A percentile compares a stretch with the other conserved stretches of the same genome.
Evolutionary conservation across 169 alveolate genomes (phyloP).

Genomic region (Cardiosporidium cionae): DNA sequence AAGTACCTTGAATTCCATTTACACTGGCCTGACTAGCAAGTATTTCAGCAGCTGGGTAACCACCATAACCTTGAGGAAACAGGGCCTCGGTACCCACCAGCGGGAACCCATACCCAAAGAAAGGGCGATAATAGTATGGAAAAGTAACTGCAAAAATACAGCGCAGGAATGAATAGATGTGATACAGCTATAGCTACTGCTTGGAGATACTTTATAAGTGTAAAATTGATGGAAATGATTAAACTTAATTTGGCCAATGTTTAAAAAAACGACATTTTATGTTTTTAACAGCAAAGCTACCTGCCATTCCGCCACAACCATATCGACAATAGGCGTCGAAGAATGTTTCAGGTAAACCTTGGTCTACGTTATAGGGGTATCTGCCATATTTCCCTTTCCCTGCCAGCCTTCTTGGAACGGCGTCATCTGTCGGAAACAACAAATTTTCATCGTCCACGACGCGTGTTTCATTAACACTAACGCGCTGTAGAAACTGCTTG

Average conservation of each 20-base stretch:
- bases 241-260: too few species aligned
- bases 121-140: slow-evolving; percentile 49
- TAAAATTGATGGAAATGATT: too few species aligned
- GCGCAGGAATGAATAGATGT: too few species aligned
- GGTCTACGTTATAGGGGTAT: not conserved
- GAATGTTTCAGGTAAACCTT: slow-evolving; percentile 9
- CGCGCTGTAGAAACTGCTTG: not conserved
- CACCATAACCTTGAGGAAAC: slow-evolving; percentile 48
- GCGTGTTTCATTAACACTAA: not conserved
- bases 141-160: slow-evolving; percentile 46
- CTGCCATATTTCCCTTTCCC: not conserved
- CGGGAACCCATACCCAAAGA: slow-evolving; percentile 49
- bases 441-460: not conserved
- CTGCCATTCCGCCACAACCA: slow-evolving; percentile 28
- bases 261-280: not conserved
- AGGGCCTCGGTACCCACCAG: slow-evolving; percentile 46
- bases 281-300: not conserved
- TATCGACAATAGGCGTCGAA: slow-evolving; percentile 25
- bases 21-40: slow-evolving; percentile 18
- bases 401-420: not conserved
- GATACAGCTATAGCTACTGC: too few species aligned
- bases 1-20: not conserved
- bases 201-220: too few species aligned
- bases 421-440: too few species aligned
- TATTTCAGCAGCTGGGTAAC: slow-evolving; percentile 17